These are phyloP conservation scores for Myxozyma vanderwaltii DNA, from an alignment of 805 yeast genomes.

Conservation along the genomic window DNA sequence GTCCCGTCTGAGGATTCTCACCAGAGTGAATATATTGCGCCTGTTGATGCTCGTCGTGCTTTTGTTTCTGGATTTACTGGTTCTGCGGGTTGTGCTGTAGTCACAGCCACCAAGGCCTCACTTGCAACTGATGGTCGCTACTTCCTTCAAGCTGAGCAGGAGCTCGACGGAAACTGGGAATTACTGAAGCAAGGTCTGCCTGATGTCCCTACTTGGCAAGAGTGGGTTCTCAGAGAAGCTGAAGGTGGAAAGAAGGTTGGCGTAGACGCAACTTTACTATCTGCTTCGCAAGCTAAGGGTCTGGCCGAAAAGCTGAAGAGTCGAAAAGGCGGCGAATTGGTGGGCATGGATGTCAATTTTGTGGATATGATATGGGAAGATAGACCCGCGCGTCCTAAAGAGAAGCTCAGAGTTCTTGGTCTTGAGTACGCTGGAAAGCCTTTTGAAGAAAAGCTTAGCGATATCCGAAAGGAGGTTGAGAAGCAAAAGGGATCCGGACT, in stretches of 20 bases:
- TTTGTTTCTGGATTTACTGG: conserved; percentile 88
- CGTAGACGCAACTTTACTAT: conserved; percentile 77
- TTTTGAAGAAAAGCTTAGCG: conserved; percentile 57
- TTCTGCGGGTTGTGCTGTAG: conserved; percentile 88
- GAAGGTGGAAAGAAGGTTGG: conserved; percentile 61
- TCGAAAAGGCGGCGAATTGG: conserved; percentile 44
- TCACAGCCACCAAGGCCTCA: conserved; percentile 70
- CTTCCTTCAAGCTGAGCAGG: conserved; percentile 84
- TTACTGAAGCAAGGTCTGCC: conserved; percentile 76
- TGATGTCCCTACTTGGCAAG: conserved; percentile 77
- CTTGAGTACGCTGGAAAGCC: conserved; percentile 65
- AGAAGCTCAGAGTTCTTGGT: conserved; percentile 55
- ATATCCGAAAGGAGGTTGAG: conserved; percentile 42
- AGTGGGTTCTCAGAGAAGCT: conserved; percentile 67
- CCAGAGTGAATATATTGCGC: conserved; percentile 84
- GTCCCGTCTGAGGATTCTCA: conserved; percentile 92
- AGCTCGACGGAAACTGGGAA: conserved; percentile 77
- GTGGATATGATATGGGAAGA: conserved; percentile 73
- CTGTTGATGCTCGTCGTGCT: conserved; percentile 78
- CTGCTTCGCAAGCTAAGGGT: conserved; percentile 40
- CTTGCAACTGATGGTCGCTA: conserved; percentile 94
- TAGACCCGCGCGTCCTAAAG: conserved; percentile 65
- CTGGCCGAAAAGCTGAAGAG: conserved; percentile 37
- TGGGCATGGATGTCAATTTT: conserved; percentile 62
- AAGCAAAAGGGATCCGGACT: conserved; percentile 48